Evolutionary conservation across 495 filamentous ascomycete genomes (phyloP), one percentile per base, ranked within the genome.

Genomic region (Lasiosphaeria miniovina): DNA sequence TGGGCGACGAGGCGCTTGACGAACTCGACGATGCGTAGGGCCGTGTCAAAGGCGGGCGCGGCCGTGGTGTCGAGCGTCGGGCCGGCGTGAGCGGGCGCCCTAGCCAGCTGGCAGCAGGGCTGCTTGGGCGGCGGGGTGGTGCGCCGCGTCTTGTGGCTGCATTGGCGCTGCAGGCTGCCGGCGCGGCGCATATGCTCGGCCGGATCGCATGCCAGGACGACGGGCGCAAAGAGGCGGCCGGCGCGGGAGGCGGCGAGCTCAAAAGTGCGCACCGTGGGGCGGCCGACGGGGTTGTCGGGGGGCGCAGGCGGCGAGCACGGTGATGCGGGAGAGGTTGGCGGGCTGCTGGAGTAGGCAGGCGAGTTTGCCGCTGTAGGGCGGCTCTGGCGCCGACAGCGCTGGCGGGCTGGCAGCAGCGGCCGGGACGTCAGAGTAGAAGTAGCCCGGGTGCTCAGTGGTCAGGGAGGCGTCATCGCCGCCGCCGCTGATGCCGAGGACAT

Each of bases 1-100:
- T 63, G 60, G 6, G 34, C 64, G 35, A 61, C 55, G 15, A 60
- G 43, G 15, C 34, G 49, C 48, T 59, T 66, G 6, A 66, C 64
- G 36, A 62, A 60, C 54, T 59, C 62, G 9, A 68, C 58, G 36
- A 71, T 69, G 52, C 61, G 38, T n/a, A 67, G 41, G 6, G 66
- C 69, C 9, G 63, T 63, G 54, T 69, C 63, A 14, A 65, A 60
- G 7, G 62, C 56, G 38, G 61, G 49, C 57, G 51, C 8, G 6
- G 31, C 34, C 9, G 62, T 66, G 14, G 66, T 51, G 31, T 71
- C 65, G 3, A 70, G 31, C 11, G 52, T 63, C 52, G 67, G 24
- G 15, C 58, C 65, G 10, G 34, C 36, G 9, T 52, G 45, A 5
- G 62, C 49, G 35, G 14, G 10, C 0, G 62, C 36, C 12, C 10